Base-by-base conservation (phyloP, 768 basidiomycete genomes). In the Mycena haematopus region DNA sequence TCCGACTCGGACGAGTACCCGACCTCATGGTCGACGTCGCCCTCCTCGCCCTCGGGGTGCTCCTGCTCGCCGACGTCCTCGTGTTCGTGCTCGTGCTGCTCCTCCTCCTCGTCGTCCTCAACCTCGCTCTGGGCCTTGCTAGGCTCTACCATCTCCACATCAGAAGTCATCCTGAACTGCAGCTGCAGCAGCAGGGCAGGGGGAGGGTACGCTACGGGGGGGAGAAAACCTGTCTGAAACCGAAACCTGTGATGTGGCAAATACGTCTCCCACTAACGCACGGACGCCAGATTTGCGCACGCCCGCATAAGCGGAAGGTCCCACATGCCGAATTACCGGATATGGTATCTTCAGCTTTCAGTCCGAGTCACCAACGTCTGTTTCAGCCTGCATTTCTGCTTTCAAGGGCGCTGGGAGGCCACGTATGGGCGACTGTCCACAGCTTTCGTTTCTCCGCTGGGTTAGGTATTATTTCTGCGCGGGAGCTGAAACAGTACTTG, bases 131-230 rank as follows among this genome's bases (percentile, higher is more conserved):
- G 56, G 54, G 57, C 58, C 50, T 54, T 60, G 19, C 10, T 19
- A 9, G 49, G 45, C 33, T 63, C 65, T 8, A 66, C 58, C 72
- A 73, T 74, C 45, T 75, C 74, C 22, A 72, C 70, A 61, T 73
- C 73, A 36, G 71, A 72, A 60, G 64, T 66, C 72, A 76, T 74
- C n/a, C n/a, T n/a, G n/a, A n/a, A 6, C 50, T 27, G 25, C 40
- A n/a, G n/a, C 40, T n/a, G 19, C 6, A n/a, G 24, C 29, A 13
- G 45, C 22, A 13, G 10, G 14, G 36, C 22, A 42, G 59, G 52
- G 49, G 62, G 62, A 58, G 63, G 56, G 52, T 56, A 49, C 33
- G 38, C 38, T 33, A 33, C 31, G 31, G 31, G 31, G 31, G 31
- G 11, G 14, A 36, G 13, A 31, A 42, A 42, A 25, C 7, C 13